Evolutionary conservation across 768 basidiomycete genomes (phyloP), one percentile per base, ranked within the genome.

Genomic region (Boletales sp.): DNA sequence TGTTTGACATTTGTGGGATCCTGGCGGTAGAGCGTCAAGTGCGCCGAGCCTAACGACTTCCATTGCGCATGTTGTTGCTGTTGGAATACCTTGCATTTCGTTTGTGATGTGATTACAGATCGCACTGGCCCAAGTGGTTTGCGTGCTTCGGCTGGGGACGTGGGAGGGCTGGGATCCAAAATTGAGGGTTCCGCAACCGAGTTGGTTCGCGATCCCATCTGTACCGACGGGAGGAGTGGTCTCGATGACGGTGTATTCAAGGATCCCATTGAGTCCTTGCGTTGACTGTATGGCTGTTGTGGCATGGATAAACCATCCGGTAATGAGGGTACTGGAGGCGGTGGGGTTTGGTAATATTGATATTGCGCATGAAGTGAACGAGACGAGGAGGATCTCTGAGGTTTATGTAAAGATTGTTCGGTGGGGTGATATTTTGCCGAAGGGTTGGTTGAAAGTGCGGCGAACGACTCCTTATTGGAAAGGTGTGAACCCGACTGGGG

Each of bases 81-180:
- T 41, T 96, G 74, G 72, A 98, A 99, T 19, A 97, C 86, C 69
- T 98, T 99, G 80, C 95, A 97, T 66, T 94, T 94, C 90, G 94
- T 95, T 63, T 91, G 84, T 12, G 90, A 91, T 9, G 89, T 82
- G 54, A 98, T 75, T 11, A 82, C 74, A 6, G 90, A 87, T 31
- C 82, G 84, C 32, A 86, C 79, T 2, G 93, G 90, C 4, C 86
- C 91, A 4, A 70, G 64, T 8, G 76, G 64, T 28, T 71, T 71
- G 2, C 72, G 71, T 57, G 86, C 80, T 52, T 80, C 75, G 5
- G 80, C 74, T 2, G 93, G 95, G 8, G 91, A 94, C 36, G 81
- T 75, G 0, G 94, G 94, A 34, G 95, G 94, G 62, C 89, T 91
- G 31, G 84, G 83, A 49, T 85, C 84, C 41, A 78, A 76, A 54